Base-by-base conservation (phyloP, 208 protist genomes). In the Leptomonas pyrrhocoris region DNA sequence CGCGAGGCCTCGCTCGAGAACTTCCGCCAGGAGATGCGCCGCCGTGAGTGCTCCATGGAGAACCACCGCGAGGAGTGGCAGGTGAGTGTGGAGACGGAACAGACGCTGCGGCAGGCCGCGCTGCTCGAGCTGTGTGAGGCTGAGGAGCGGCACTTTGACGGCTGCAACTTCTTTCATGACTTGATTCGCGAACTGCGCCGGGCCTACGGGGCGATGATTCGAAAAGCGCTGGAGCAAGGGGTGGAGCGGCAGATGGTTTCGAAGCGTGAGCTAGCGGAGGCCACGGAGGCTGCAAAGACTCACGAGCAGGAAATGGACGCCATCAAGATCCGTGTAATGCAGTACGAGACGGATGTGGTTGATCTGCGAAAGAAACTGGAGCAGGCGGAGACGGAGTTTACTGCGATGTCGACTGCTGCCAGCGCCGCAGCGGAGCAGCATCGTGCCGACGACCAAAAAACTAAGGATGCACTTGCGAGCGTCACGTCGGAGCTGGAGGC, bases 51-150 rank as follows among this genome's bases (percentile, higher is more conserved):
- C 19, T 76, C 70, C 3, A 45, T 76, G 21, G 70, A 76, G 18
- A 76, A 76, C 25, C 70, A 76, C 61, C 48, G 49, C 19, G 60
- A 68, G 25, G 42, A 56, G 18, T 57, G 60, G 45, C 3, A 58
- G 31, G n/a, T 59, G 19, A 55, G 49, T 7, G 16, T 76, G 3
- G 61, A 63, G 53, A 51, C 55, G 45, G 70, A 65, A 27, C 31
- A 58, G 25, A 45, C 11, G 18, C 19, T 67, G 51, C 51, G 61
- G 40, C 45, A 67, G 23, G 28, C 56, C 21, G 54, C 76, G 0
- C 30, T 50, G 18, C 31, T 68, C 2, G 61, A 79, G 36, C 19
- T 80, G 16, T 27, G 49, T 8, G 74, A 77, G 45, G 73, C 66
- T 40, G 62, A 77, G 49, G 28, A 61, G 21, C 70, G 61, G 12